These are phyloP conservation scores for Penicillium sp. DNA, from an alignment of 2,329 filamentous ascomycete species.

Conservation along the genomic window DNA sequence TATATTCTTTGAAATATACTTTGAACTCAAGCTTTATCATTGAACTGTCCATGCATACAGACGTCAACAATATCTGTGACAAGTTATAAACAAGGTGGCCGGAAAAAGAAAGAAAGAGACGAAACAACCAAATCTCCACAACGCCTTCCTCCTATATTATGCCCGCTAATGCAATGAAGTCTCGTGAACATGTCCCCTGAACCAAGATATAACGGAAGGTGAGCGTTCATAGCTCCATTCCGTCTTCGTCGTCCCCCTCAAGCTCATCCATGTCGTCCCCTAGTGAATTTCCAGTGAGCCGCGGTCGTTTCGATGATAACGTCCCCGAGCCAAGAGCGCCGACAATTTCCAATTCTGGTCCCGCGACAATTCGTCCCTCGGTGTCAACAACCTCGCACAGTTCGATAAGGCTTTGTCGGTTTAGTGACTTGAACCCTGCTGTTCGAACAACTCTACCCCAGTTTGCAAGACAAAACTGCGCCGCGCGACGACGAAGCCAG, in stretches of 20 bases:
- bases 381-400: constrained; percentile 90
- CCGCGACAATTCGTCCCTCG: constrained; percentile 85
- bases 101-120: constrained; percentile 12
- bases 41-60: neutral
- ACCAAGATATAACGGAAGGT: neutral
- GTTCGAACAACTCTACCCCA: constrained; percentile 95
- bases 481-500: constrained; percentile 86
- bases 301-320: constrained; percentile 35
- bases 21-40: neutral
- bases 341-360: constrained; percentile 70
- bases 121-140: neutral
- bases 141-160: constrained; percentile 8
- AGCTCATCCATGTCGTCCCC: constrained; percentile 37
- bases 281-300: constrained; percentile 22
- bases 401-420: constrained; percentile 76
- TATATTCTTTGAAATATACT: neutral
- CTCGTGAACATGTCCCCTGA: constrained; percentile 5
- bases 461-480: constrained; percentile 82
- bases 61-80: neutral
- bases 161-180: constrained; percentile 11
- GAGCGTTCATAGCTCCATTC: constrained; percentile 39
- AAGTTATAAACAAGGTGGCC: neutral
- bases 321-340: constrained; percentile 51
- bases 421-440: constrained; percentile 76
- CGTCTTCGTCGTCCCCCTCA: constrained; percentile 46